These are phyloP conservation scores for Solanum bulbocastanum DNA, from an alignment of 257 asterid genomes.

Conservation along the genomic window DNA sequence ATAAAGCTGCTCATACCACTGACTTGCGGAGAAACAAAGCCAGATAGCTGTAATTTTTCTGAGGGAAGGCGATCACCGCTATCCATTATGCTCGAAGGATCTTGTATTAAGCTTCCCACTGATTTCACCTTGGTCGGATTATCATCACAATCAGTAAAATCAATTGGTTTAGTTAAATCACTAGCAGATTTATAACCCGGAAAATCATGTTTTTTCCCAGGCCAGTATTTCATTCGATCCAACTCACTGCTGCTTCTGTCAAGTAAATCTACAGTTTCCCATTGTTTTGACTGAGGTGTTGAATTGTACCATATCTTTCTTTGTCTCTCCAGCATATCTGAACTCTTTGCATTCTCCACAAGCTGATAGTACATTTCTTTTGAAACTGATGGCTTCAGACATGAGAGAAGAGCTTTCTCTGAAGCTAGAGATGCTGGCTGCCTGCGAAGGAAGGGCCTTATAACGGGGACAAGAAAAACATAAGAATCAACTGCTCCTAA, in stretches of 20 bases:
- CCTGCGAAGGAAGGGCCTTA: conserved; percentile 82
- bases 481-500: conserved; percentile 96
- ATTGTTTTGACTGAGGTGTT: conserved; percentile 61
- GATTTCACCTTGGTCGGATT: conserved; percentile 42
- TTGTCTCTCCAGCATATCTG: conserved; percentile 97
- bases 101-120: conserved; percentile 39
- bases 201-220: conserved; percentile 46
- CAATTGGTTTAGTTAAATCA: conserved; percentile 23
- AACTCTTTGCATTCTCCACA: conserved; percentile 74
- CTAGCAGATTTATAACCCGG: conserved; percentile 26
- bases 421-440: conserved; percentile 95
- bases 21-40: conserved; percentile 91
- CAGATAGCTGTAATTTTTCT: conserved; percentile 85
- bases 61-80: conserved; percentile 50
- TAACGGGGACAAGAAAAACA: conserved; percentile 87
- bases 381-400: conserved; percentile 81
- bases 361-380: conserved; percentile 65
- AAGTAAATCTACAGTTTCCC: conserved; percentile 57
- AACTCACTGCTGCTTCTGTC: conserved; percentile 64
- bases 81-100: conserved; percentile 35
- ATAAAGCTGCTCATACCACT: conserved; percentile 84
- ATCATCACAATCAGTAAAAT: conserved; percentile 30
- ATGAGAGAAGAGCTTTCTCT: conserved; percentile 67
- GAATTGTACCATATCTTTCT: conserved; percentile 93
- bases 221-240: conserved; percentile 59